Evolutionary conservation across 2,329 filamentous ascomycete species (phyloP).

Genomic region (Colletotrichum cordylinicola): DNA sequence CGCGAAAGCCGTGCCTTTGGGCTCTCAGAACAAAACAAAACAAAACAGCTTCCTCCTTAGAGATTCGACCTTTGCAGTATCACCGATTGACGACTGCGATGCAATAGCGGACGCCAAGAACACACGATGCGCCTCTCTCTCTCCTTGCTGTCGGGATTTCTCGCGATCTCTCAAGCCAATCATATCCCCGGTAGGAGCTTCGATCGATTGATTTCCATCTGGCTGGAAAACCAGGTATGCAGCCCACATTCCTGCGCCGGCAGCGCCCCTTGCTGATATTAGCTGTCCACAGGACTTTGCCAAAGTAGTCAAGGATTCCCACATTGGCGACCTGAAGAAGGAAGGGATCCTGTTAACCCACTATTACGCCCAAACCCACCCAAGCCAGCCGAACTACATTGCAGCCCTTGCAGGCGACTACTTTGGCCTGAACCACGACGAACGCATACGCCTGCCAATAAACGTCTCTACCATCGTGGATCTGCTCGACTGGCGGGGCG

Average conservation of each 20-base stretch:
- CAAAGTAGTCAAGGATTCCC: constrained; percentile 42
- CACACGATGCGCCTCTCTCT: neutral
- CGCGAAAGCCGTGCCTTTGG: neutral
- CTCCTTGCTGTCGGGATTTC: neutral
- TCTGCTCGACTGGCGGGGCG: constrained; percentile 33
- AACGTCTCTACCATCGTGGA: constrained; percentile 41
- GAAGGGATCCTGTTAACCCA: constrained; percentile 49
- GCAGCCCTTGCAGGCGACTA: constrained; percentile 52
- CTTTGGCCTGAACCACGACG: constrained; percentile 54
- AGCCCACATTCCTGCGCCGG: neutral
- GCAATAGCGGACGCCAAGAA: neutral
- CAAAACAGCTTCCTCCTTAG: neutral
- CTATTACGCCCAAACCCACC: constrained; percentile 52
- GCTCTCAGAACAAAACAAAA: neutral
- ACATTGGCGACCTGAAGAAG: constrained; percentile 44
- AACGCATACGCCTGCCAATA: constrained; percentile 47
- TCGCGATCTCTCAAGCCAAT: constrained; percentile 2
- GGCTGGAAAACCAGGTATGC: constrained; percentile 49
- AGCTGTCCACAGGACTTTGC: constrained; percentile 44
- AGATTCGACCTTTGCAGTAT: neutral
- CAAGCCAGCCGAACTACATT: constrained; percentile 53
- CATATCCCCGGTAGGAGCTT: constrained; percentile 40
- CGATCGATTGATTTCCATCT: constrained; percentile 49
- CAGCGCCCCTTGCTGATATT: constrained; percentile 10
- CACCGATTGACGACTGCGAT: neutral